Percentiles rank a stretch among this genome's conserved stretches.
phyloP scores from a whole-genome alignment of 192 early-diverging fungal species.

The Backusella morwellensis region DNA sequence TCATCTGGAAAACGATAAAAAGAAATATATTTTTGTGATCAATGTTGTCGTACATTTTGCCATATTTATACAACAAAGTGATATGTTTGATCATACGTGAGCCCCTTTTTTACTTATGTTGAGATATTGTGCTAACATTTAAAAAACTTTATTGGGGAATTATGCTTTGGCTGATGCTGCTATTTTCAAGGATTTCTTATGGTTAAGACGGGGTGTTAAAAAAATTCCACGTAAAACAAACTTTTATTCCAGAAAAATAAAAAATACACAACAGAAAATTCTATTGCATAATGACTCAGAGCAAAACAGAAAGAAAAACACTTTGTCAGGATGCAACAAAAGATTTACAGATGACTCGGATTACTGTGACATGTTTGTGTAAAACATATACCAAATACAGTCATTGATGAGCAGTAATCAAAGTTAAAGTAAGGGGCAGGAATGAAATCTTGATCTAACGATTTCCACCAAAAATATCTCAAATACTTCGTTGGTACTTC shows the following conservation, averaged over 20 bases:
- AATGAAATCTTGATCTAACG: background rate
- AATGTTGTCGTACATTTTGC: no score
- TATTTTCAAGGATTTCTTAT: no score
- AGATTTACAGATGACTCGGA: background rate
- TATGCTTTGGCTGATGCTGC: no score
- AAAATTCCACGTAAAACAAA: no score
- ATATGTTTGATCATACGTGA: no score
- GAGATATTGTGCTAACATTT: no score
- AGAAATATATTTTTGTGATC: no score
- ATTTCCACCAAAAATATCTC: background rate
- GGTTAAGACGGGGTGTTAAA: no score
- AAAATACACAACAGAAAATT: background rate
- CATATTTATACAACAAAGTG: no score
- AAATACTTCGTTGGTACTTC: background rate
- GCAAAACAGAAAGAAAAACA: background rate
- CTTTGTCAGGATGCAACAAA: background rate
- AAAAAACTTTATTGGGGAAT: no score
- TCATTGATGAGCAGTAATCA: background rate
- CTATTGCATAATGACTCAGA: background rate
- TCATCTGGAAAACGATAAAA: no score
- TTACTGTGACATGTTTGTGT: background rate
- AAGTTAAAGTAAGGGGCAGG: background rate
- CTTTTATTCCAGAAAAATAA: background rate
- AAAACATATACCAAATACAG: background rate
- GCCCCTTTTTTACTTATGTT: no score